Conservation (phyloP, 768 basidiomycete species). For the Suillus ampliporus region DNA sequence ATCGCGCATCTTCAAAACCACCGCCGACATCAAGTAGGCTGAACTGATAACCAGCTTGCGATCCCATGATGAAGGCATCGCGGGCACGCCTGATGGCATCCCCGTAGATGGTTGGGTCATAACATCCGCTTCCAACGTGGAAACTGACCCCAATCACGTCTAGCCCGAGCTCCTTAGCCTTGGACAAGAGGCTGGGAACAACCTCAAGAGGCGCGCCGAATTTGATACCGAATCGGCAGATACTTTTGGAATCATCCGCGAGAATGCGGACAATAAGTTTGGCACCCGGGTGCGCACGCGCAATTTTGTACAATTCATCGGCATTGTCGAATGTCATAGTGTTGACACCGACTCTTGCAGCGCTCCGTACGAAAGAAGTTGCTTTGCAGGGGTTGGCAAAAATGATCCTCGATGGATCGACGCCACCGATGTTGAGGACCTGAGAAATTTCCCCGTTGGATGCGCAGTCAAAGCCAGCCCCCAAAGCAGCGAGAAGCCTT, state of each 20-base stretch:
- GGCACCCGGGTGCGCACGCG: slow-evolving; percentile 77
- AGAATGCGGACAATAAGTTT: slow-evolving; percentile 93
- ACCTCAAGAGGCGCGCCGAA: slow-evolving; percentile 90
- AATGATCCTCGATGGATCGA: slow-evolving; percentile 84
- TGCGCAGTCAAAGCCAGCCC: slow-evolving; percentile 96
- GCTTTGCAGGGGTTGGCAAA: slow-evolving; percentile 99
- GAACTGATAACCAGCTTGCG: slow-evolving; percentile 80
- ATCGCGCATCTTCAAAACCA: slow-evolving; percentile 90
- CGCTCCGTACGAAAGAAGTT: slow-evolving; percentile 86
- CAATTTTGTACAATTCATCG: slow-evolving; percentile 94
- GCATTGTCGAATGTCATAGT: slow-evolving; percentile 99
- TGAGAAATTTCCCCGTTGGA: slow-evolving; percentile 91
- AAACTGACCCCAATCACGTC: slow-evolving; percentile 95
- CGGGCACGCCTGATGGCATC: slow-evolving; percentile 89
- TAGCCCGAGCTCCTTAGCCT: slow-evolving; percentile 78
- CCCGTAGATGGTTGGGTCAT: slow-evolving; percentile 86
- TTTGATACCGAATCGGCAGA: slow-evolving; percentile 93
- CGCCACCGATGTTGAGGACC: slow-evolving; percentile 74
- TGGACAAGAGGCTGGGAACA: slow-evolving; percentile 79
- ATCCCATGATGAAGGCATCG: slow-evolving; percentile 86
- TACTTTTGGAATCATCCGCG: slow-evolving; percentile 95
- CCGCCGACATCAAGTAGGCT: slow-evolving; percentile 92
- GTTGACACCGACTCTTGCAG: slow-evolving; percentile 79
- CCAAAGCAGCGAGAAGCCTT: slow-evolving; percentile 86
- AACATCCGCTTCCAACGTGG: slow-evolving; percentile 97